Evolutionary conservation across 169 alveolate species (phyloP), one percentile per base, ranked within the genome.

Genomic region (Eimeria falciformis): DNA sequence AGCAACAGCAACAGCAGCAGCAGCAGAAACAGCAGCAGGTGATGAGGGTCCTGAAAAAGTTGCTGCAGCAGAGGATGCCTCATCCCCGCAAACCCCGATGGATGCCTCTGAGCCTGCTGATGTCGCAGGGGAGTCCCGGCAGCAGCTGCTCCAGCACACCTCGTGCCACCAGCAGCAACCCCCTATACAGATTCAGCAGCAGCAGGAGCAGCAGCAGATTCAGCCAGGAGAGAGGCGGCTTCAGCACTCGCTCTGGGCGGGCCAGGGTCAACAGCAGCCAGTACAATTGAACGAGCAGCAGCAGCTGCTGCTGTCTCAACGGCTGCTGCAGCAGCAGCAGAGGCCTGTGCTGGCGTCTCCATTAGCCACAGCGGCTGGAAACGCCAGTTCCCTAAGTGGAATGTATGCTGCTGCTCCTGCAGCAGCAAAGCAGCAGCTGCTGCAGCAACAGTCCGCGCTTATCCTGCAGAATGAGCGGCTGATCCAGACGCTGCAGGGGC

Each of bases 361-460:
- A 2, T 0, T 77, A 47, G 83, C 83, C 9, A 47, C 79, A 27
- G 79, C n/a, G n/a, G n/a, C 78, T 4, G 78, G 53, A 1, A 47
- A 43, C 1, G 78, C 78, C 0, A 25, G 53, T 12, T 14, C n/a
- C 23, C 9, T 0, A 5, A 43, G 33, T 73, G 23, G 58, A 40
- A 40, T 50, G 37, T 77, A 46, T 37, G 45, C 62, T 47, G 47
- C 50, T 0, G 86, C 45, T 23, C 21, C 86, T 47, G 69, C 65
- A 33, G 86, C 45, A 23, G 43, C 33, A 77, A 53, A 81, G 90
- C 90, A 81, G 77, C 90, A 81, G 77, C 77, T 81, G 62, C 75
- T 55, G 75, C 90, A 81, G 37, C 75, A 58, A 14, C 90, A 81
- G 77, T 56, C 78, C 4, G 73, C 77, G 11, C 58, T 55, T 1